phyloP scores from a whole-genome alignment of 257 asterid species.

The Solanum appendiculatum region DNA sequence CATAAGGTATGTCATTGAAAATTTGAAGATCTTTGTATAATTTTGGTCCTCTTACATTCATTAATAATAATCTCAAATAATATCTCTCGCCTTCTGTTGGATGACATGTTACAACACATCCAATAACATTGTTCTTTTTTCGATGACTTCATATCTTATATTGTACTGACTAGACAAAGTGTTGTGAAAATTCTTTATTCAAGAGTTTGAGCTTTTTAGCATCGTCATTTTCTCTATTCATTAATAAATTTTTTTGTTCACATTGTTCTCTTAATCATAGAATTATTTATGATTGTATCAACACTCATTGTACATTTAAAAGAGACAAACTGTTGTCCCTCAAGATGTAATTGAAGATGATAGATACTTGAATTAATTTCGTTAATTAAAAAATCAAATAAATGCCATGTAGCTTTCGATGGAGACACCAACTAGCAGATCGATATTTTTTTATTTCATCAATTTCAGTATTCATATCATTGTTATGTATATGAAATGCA shows the following conservation, averaged over 20 bases:
- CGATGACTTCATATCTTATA: background rate
- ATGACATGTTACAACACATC: too few relatives aligned
- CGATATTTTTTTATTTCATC: background rate
- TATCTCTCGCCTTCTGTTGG: too few relatives aligned
- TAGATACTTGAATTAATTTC: background rate
- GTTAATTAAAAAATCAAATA: background rate
- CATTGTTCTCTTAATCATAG: background rate
- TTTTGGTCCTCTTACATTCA: too few relatives aligned
- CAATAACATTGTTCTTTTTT: too few relatives aligned
- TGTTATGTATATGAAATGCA: background rate
- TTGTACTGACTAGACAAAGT: background rate
- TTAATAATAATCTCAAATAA: too few relatives aligned
- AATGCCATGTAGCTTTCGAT: background rate
- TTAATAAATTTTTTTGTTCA: background rate
- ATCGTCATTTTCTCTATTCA: background rate
- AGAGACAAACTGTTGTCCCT: background rate
- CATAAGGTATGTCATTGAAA: too few relatives aligned
- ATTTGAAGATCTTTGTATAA: too few relatives aligned
- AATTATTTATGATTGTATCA: background rate
- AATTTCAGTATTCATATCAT: background rate
- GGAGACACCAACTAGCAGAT: background rate
- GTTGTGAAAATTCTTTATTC: background rate
- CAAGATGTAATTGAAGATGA: background rate
- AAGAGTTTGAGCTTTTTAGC: background rate
- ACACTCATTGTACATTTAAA: background rate